Conservation (phyloP, 176 grass and related monocot genomes). For the Rhynchospora breviuscula region DNA sequence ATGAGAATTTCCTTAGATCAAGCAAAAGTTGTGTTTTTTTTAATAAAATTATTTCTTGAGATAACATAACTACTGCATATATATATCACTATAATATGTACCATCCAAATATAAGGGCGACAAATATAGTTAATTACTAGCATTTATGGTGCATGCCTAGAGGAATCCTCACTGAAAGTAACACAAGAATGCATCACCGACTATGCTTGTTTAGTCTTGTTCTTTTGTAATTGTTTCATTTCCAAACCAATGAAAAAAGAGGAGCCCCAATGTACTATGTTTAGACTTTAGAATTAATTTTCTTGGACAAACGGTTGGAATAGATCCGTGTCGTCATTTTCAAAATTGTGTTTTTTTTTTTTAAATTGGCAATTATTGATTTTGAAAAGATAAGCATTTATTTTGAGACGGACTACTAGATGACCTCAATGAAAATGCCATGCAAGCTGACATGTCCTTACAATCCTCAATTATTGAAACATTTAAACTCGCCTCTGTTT, state of each 20-base stretch:
- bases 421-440: conserved; percentile 6
- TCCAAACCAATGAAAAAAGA: not conserved
- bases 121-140: not conserved
- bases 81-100: too few relatives aligned
- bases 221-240: not conserved
- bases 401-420: not conserved
- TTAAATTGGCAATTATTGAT: not conserved
- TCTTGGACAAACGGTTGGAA: not conserved
- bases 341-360: not conserved
- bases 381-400: not conserved
- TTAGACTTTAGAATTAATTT: not conserved
- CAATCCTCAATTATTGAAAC: not conserved
- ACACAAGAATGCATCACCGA: not conserved
- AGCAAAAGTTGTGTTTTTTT: too few relatives aligned
- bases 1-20: too few relatives aligned
- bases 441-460: not conserved
- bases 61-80: too few relatives aligned
- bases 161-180: not conserved
- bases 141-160: not conserved
- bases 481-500: not conserved
- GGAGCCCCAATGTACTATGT: not conserved
- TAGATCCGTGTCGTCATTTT: not conserved
- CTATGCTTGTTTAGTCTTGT: not conserved
- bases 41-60: too few relatives aligned
- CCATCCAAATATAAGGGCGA: too few relatives aligned